Base-by-base conservation (phyloP, 345 rosid species). In the Physaria fendleri region DNA sequence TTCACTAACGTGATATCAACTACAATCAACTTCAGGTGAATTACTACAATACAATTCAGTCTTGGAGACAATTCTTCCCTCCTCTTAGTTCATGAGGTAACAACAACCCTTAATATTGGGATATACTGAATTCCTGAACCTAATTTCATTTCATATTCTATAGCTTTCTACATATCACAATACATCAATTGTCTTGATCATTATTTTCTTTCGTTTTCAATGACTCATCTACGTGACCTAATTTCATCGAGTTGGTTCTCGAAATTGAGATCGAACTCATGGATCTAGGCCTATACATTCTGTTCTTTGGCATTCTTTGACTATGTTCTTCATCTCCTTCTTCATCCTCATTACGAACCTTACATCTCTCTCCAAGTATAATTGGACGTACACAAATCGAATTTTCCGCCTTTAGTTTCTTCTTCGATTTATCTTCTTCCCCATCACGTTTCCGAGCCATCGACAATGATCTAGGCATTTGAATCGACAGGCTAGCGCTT, bases 301-400 rank as follows among this genome's bases (percentile, higher is more conserved):
- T 18, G 34, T 78, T 69, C 44, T 57, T 74, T n/a, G 76, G 81
- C 43, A 78, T 74, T n/a, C 47, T 57, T 58, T 77, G 81, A 16
- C 51, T 75, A 5, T 76, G 47, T 5, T 75, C 37, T 4, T 21
- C 71, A 10, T 62, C 81, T 0, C 10, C 34, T 13, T n/a, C n/a
- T n/a, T 16, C 50, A 1, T 21, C 60, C 20, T 15, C 61, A 1
- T 72, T 79, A 2, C 79, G 75, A 10, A 78, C 75, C 52, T 50
- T 77, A 53, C 90, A 85, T 65, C 77, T 88, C 29, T 76, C 96
- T 7, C 94, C 90, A 65, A 88, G 74, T 71, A 88, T 81, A 1
- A 88, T 88, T 8, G 83, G 74, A 60, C 79, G 81, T 22, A 17
- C 81, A 78, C 87, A 73, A 5, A 88, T 45, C 2, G 83, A 83